Evolutionary conservation across 176 grass and related monocot species (phyloP), one percentile per base, ranked within the genome.

Genomic region (Zoysia pacifica): DNA sequence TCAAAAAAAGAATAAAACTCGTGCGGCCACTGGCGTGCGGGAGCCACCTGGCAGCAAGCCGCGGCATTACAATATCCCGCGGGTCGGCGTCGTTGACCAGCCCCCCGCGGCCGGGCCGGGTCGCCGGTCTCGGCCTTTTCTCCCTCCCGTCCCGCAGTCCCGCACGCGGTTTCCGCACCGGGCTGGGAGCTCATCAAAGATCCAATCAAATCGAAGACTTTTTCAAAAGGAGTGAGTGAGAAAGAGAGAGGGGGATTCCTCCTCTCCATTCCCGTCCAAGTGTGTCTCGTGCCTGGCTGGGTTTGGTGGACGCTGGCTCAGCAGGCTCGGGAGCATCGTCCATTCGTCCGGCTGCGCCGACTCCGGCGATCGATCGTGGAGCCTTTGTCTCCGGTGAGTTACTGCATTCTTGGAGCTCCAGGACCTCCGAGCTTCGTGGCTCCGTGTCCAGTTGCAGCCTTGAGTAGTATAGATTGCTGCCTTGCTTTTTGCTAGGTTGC

Each of bases 141-240:
- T 18, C 63, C 70, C 41, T 4, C 66, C 28, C 28, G 52, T n/a
- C 48, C 58, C 16, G 48, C 45, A 28, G 28, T 37, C n/a, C 67
- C 59, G 70, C 87, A 89, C 87, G 80, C 87, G 87, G 81, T 84
- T 89, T 89, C 82, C 87, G 72, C 77, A 45, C 50, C 40, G 41
- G 69, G 69, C 67, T 43, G n/a, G 45, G 16, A 12, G 48, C 62
- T 48, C 48, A 41, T 36, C 58, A 58, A 83, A 74, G 75, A 83
- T 83, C 44, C 69, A 62, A 83, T 69, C 86, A 88, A 73, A 88
- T 15, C 81, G 49, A 73, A 7, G 40, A 38, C 11, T 72, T 62
- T 16, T 55, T 59, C 6, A 12, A 3, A 36, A 44, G 44, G 37
- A 9, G 37, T 28, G 28, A 28, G 28, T 28, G 28, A 28, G 28